These are phyloP conservation scores for Neonectria coccinea DNA, from an alignment of 2,329 filamentous ascomycete species.

Conservation along the genomic window DNA sequence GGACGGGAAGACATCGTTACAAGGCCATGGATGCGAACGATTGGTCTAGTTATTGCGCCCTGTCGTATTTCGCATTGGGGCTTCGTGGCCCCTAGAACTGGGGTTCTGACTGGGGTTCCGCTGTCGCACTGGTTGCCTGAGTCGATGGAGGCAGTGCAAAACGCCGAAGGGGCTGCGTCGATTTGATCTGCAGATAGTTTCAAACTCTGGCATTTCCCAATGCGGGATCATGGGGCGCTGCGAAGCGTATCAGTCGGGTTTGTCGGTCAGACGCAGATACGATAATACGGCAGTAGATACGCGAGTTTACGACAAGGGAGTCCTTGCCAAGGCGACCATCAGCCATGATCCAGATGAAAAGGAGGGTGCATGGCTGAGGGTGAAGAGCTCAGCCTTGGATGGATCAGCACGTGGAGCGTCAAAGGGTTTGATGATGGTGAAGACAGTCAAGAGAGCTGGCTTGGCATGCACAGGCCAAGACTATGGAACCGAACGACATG, in stretches of 20 bases:
- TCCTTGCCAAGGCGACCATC: not conserved
- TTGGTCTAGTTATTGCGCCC: not conserved
- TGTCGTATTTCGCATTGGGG: conserved; percentile 9
- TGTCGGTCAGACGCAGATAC: not conserved
- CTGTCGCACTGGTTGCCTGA: not conserved
- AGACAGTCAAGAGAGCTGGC: not conserved
- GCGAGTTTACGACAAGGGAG: not conserved
- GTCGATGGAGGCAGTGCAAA: conserved; percentile 2
- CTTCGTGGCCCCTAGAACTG: not conserved
- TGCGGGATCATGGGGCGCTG: not conserved
- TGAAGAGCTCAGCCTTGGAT: not conserved
- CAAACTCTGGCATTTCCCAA: not conserved
- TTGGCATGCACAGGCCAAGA: not conserved
- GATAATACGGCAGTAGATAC: not conserved
- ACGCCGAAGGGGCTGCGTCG: not conserved
- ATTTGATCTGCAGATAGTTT: not conserved
- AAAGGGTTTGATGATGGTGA: not conserved
- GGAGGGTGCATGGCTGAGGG: not conserved
- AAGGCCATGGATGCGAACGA: not conserved
- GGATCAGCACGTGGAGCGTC: not conserved
- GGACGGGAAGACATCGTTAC: not conserved
- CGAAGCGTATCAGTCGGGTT: not conserved
- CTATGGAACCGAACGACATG: not conserved
- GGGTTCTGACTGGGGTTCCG: no score
- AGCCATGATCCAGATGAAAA: not conserved